Conservation (phyloP, 2,329 filamentous ascomycete genomes). For the Aspergillus carbonarius region DNA sequence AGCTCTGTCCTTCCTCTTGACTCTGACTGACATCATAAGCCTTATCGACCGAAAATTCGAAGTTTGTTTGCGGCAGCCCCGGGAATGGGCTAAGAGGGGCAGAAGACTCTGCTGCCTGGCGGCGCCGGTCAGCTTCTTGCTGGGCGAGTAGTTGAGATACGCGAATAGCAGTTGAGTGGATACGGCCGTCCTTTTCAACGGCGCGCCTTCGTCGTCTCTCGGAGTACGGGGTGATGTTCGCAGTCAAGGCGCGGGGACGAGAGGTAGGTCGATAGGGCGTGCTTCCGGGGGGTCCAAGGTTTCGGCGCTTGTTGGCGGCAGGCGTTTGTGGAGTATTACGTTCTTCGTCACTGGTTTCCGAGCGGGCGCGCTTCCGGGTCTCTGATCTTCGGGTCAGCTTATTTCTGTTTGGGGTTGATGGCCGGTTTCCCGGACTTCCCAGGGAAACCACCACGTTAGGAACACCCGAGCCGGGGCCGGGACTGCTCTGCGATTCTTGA, state of each 20-base stretch:
- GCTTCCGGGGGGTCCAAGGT: conserved; percentile 23
- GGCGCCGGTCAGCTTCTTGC: conserved; percentile 27
- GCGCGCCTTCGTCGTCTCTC: conserved; percentile 31
- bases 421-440: conserved; percentile 5
- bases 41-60: conserved; percentile 11
- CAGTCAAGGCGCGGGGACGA: conserved; percentile 18
- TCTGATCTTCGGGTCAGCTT: conserved; percentile 18
- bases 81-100: conserved; percentile 7
- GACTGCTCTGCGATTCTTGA: conserved; percentile 8
- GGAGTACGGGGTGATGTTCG: conserved; percentile 25
- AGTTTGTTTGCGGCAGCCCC: conserved; percentile 10
- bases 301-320: conserved; percentile 23
- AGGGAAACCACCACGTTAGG: conserved; percentile 3
- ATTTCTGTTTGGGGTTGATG: neutral
- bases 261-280: conserved; percentile 21
- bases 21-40: neutral
- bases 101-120: conserved; percentile 10
- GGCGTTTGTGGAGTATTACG: conserved; percentile 14
- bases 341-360: conserved; percentile 13
- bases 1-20: neutral
- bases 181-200: conserved; percentile 31
- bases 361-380: conserved; percentile 21
- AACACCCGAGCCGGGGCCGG: conserved; percentile 12
- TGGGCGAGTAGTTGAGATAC: conserved; percentile 34
- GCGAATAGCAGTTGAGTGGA: conserved; percentile 36